These are phyloP conservation scores for Cyclocybe aegerita DNA, from an alignment of 768 basidiomycete species.

Conservation along the genomic window DNA sequence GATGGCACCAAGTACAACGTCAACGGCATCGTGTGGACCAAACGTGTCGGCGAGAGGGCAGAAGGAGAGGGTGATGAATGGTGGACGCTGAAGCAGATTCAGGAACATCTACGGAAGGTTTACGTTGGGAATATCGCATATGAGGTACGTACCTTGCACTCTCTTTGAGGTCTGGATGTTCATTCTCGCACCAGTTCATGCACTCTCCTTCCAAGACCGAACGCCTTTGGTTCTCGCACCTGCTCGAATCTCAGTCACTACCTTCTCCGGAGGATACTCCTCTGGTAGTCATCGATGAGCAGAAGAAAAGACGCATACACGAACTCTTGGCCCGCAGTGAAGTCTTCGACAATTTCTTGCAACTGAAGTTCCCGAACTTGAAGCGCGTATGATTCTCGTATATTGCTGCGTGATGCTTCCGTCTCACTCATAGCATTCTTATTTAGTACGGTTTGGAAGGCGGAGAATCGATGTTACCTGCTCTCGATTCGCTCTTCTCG, in stretches of 20 bases:
- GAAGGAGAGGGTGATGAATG: conserved; percentile 30
- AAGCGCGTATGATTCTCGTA: conserved; percentile 56
- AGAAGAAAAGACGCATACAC: conserved; percentile 59
- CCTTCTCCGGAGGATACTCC: conserved; percentile 34
- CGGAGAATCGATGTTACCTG: conserved; percentile 92
- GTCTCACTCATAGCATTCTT: not conserved
- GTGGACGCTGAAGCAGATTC: conserved; percentile 75
- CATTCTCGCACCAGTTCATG: conserved; percentile 53
- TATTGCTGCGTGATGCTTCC: not conserved
- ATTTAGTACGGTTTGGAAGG: conserved; percentile 84
- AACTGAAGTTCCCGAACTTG: conserved; percentile 85
- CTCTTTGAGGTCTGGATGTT: not conserved
- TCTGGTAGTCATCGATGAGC: conserved; percentile 25
- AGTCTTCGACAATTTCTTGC: conserved; percentile 81
- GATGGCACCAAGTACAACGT: conserved; percentile 59
- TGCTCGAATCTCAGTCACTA: conserved; percentile 65
- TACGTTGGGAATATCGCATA: conserved; percentile 89
- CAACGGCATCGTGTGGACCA: conserved; percentile 81
- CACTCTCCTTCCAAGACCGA: conserved; percentile 85
- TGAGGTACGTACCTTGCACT: conserved; percentile 44
- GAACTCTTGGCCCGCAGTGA: conserved; percentile 73
- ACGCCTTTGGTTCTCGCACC: conserved; percentile 84
- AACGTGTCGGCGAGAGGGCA: conserved; percentile 33
- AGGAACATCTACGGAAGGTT: conserved; percentile 61
- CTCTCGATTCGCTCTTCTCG: conserved; percentile 74